Base-by-base conservation (phyloP, 2,329 filamentous ascomycete genomes). In the Aspergillus fumigatus region DNA sequence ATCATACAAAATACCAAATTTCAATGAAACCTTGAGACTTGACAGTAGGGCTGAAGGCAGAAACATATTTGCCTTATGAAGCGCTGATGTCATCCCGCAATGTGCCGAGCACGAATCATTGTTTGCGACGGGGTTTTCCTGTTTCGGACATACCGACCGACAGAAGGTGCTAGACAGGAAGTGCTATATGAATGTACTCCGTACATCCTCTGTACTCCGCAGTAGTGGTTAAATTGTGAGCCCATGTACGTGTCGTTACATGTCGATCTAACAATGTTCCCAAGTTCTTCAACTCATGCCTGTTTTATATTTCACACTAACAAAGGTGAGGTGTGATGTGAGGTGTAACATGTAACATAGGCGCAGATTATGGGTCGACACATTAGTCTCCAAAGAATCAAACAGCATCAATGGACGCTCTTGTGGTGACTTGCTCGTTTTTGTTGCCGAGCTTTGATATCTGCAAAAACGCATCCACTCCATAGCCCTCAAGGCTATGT, bases 401-500 rank as follows among this genome's bases (percentile, higher is more conserved):
- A 11, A 92, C 83, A 21, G 88, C 87, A 73, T 92, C 89, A 80
- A 92, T 90, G 62, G 82, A 85, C 26, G 89, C 89, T 66, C 89
- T 80, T 27, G 85, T 91, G 19, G 82, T 91, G 59, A 99, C 80
- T 73, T 96, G 91, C 78, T 99, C 94, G 69, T 97, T 97, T 80
- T 96, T 97, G 73, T 99, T 99, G 21, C 94, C 94, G 56, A 99
- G 80, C 72, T 96, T 95, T 4, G 91, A 96, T 58, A 99, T 96
- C 71, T 97, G 92, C 61, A 99, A 76, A 69, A 99, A 99, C 0
- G 90, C 92, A 77, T 99, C 94, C 6, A 95, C 91, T 14, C 94
- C 94, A 71, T 97, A 97, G 0, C 94, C 95, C 70, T 97, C 93
- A 7, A 99, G 78, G 68, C 89, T 97, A 71, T 97, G 93, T 57